Evolutionary conservation across 2,329 filamentous ascomycete species (phyloP), one percentile per base, ranked within the genome.

Genomic region (Rutstroemia sp.): DNA sequence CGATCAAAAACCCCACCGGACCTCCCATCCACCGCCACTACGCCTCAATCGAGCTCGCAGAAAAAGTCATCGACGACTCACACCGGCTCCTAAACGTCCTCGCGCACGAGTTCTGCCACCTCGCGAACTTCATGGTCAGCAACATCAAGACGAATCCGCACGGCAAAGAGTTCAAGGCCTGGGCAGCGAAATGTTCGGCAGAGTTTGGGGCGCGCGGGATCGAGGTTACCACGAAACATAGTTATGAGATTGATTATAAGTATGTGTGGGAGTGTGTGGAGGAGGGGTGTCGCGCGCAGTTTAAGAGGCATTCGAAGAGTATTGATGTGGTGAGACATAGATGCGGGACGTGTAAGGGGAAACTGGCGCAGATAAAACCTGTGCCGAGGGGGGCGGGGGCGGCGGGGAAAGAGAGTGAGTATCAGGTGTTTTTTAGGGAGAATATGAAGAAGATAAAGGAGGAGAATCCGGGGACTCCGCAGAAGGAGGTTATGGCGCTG

Each of bases 101-200:
- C n/a, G 90, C 92, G 0, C 94, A 99, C 70, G 94, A 99, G 66
- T 97, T 94, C 74, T 97, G 94, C 70, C 94, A 99, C 68, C 75
- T 97, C 1, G 86, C 89, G 45, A 95, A 91, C 65, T 96, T 92
- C 71, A 95, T 97, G 83, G 76, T 97, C 60, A 86, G 80, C 49
- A 83, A 85, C 38, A 75, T 92, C 38, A 85, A 82, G 45, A 84
- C 83, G 56, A 86, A 88, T 59, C 89, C 91, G 0, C 92, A 96
- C 68, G 92, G 92, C 21, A 78, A 81, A 12, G 87, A 89, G 64
- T 96, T 96, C 78, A 92, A 95, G 70, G 68, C 72, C 1, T 96
- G 90, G 84, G 85, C 77, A 4, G 65, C 69, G 51, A 80, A 76
- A 70, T 82, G 75, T 71, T 81, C 74, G 1, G 63, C 61, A 2